These are phyloP conservation scores for Neoscytalidium dimidiatum DNA, from an alignment of 2,329 filamentous ascomycete genomes.

Conservation along the genomic window DNA sequence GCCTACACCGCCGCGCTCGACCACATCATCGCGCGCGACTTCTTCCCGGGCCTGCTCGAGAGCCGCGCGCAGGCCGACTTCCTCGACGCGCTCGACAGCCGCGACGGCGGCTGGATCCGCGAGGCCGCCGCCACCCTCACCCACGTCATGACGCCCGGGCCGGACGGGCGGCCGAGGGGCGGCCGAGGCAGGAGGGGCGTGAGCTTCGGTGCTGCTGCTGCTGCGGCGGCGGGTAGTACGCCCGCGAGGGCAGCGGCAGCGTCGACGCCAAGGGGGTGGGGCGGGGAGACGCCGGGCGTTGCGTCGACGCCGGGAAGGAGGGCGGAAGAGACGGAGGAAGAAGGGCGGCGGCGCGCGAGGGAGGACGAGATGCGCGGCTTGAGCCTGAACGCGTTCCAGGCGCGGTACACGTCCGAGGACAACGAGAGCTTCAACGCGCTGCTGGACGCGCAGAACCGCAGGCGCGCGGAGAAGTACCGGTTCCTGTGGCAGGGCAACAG, in stretches of 20 bases:
- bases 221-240: constrained; percentile 23
- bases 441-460: constrained; percentile 86
- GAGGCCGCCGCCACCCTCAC: constrained; percentile 66
- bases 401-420: constrained; percentile 94
- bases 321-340: constrained; percentile 24
- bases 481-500: constrained; percentile 92
- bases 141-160: constrained; percentile 80
- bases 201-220: constrained; percentile 32
- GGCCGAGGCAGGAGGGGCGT: neutral
- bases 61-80: constrained; percentile 89
- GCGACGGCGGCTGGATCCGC: constrained; percentile 81
- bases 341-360: constrained; percentile 35
- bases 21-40: constrained; percentile 93
- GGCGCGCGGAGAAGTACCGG: constrained; percentile 78
- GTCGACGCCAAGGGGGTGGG: constrained; percentile 67
- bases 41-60: constrained; percentile 89
- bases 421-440: constrained; percentile 96
- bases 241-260: constrained; percentile 28
- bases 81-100: constrained; percentile 84
- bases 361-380: constrained; percentile 56
- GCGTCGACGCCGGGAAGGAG: constrained; percentile 41
- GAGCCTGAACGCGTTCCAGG: constrained; percentile 82
- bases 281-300: constrained; percentile 74
- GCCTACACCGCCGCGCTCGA: constrained; percentile 88
- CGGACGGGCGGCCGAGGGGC: constrained; percentile 41